Evolutionary conservation across 805 yeast species (phyloP), one percentile per base, ranked within the genome.

Genomic region (Myxozyma nipponensis): DNA sequence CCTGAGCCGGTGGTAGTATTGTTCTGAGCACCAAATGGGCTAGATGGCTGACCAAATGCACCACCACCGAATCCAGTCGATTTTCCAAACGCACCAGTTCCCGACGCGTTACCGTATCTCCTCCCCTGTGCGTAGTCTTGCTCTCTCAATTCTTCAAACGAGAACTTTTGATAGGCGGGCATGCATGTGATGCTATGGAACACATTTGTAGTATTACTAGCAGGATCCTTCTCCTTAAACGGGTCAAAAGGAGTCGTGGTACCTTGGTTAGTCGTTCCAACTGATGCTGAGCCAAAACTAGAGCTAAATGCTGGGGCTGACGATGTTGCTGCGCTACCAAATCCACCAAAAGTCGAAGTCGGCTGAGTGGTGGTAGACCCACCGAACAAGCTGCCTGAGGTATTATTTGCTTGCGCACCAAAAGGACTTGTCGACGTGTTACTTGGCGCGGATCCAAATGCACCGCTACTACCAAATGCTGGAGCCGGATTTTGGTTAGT

Each of bases 151-250:
- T 93, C 98, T 67, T 89, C 97, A 63, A 82, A 78, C 0, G 96
- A 86, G 61, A 68, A 86, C 60, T 82, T 81, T 60, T 77, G 77
- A 65, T 91, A 93, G 67, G 88, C 95, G 3, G 95, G 95, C 97
- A 93, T 90, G 40, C 86, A 78, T 9, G 86, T 73, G 54, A 93
- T 84, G 60, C 81, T 81, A 67, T 91, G 87, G 42, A 7, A 66
- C 36, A 28, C 68, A 66, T 44, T 55, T 15, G 57, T 53, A 18
- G 42, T 48, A 30, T 53, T 55, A 21, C 47, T 47, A 9, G 58
- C 23, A 17, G 52, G 39, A 24, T 54, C 59, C 45, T 55, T 55
- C 36, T 53, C 57, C n/a, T 42, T 44, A 43, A 63, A 60, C 1
- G 67, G 62, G 2, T 63, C 52, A 21, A 52, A 46, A 0, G 58